Percentiles rank a stretch among this genome's conserved stretches.
Evolutionary conservation across 129 eudicot species (phyloP).

Genomic region (Lonicera japonica): DNA sequence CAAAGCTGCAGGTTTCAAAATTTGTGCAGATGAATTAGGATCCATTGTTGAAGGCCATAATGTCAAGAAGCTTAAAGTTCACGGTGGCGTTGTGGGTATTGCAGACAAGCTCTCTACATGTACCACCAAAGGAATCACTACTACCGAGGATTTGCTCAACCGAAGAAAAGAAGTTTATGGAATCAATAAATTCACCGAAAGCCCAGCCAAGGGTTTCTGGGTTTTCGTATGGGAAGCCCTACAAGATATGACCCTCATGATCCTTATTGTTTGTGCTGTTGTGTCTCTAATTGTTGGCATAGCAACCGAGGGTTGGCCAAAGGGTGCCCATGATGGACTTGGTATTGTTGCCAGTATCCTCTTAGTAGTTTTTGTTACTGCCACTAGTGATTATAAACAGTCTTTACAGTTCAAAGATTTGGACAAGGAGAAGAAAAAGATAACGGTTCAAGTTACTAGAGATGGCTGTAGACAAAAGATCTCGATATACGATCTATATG

Average conservation of each 20-base stretch:
- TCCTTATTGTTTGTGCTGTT: slow-evolving; percentile 75
- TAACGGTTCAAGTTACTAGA: slow-evolving; percentile 79
- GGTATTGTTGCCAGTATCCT: slow-evolving; percentile 92
- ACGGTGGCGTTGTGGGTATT: slow-evolving; percentile 81
- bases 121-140: slow-evolving; percentile 44
- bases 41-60: slow-evolving; percentile 86
- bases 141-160: slow-evolving; percentile 46
- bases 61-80: slow-evolving; percentile 57
- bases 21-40: slow-evolving; percentile 82
- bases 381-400: slow-evolving; percentile 85
- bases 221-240: slow-evolving; percentile 93
- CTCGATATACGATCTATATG: slow-evolving; percentile 72
- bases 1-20: slow-evolving; percentile 70
- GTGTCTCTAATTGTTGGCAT: slow-evolving; percentile 83
- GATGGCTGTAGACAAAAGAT: slow-evolving; percentile 78
- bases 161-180: slow-evolving; percentile 61
- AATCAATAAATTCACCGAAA: slow-evolving; percentile 68
- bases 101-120: slow-evolving; percentile 63
- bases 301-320: slow-evolving; percentile 87
- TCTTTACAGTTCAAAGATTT: slow-evolving; percentile 92
- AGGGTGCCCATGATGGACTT: slow-evolving; percentile 95
- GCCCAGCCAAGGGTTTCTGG: slow-evolving; percentile 78
- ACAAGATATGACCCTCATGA: slow-evolving; percentile 89
- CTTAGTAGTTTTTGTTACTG: slow-evolving; percentile 86
- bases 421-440: slow-evolving; percentile 90